phyloP scores from a whole-genome alignment of 768 basidiomycete genomes.

The Lactifluus pinguis region DNA sequence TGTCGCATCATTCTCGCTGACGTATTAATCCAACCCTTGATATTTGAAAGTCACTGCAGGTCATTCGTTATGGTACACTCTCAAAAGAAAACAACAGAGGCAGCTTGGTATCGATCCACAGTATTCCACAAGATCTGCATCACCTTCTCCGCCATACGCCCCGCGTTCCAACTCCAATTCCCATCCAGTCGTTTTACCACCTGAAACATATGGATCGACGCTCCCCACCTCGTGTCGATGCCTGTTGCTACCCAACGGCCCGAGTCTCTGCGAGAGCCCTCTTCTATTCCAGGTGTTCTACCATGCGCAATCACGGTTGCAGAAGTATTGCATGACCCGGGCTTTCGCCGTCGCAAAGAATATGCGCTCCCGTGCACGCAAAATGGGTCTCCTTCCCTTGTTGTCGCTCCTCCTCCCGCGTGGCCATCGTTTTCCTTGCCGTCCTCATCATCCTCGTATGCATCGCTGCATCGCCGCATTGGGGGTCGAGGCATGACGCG shows the following conservation, averaged over 20 bases:
- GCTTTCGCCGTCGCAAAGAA: background rate
- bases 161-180: slow-evolving; percentile 9
- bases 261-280: slow-evolving; percentile 22
- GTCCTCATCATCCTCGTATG: background rate
- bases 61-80: too few species aligned
- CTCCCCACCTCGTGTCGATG: slow-evolving; percentile 13
- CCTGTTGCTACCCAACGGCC: background rate
- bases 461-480: background rate
- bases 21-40: background rate
- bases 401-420: background rate
- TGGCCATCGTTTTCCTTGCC: background rate
- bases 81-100: background rate
- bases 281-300: background rate
- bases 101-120: slow-evolving; percentile 7
- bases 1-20: too few species aligned
- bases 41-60: background rate
- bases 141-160: background rate
- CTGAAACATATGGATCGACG: slow-evolving; percentile 11
- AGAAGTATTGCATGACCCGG: background rate
- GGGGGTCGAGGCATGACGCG: slow-evolving; percentile 1
- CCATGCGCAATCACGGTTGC: background rate
- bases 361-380: slow-evolving; percentile 5
- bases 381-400: slow-evolving; percentile 5
- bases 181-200: background rate
- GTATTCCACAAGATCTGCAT: background rate